Conservation (phyloP, 2,329 filamentous ascomycete genomes). For the Cladosporium sp. region DNA sequence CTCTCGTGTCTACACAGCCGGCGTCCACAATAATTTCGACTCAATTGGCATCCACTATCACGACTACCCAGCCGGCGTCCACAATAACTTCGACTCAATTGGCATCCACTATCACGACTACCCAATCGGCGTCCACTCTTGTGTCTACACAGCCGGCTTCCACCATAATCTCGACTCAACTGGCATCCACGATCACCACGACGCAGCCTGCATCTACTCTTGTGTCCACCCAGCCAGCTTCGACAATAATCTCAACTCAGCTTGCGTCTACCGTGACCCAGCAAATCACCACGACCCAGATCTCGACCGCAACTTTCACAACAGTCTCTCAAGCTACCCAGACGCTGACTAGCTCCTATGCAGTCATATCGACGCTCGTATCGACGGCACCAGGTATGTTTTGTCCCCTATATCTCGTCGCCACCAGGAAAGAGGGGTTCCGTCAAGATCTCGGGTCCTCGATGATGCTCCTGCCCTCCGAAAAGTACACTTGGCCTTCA, state of each 20-base stretch:
- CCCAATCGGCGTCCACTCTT: not conserved
- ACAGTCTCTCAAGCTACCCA: slow-evolving; percentile 3
- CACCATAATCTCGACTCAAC: not conserved
- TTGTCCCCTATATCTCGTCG: not conserved
- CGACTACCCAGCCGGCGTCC: not conserved
- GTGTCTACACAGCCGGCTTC: not conserved
- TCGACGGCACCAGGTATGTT: not conserved
- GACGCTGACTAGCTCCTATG: slow-evolving; percentile 6
- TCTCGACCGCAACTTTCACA: not conserved
- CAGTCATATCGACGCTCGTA: not conserved
- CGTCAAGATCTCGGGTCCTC: no score
- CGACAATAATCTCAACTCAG: not conserved
- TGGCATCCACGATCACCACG: not conserved
- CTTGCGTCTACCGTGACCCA: not conserved
- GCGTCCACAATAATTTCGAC: slow-evolving; percentile 1
- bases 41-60: not conserved
- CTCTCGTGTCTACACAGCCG: not conserved
- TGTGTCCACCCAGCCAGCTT: not conserved
- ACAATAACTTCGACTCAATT: not conserved
- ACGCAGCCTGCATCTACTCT: not conserved
- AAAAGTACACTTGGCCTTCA: no score
- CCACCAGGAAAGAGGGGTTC: no score
- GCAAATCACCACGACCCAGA: not conserved
- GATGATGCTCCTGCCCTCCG: no score
- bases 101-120: not conserved